Evolutionary conservation across 2,329 filamentous ascomycete species (phyloP).

Genomic region (Piedraia hortae): DNA sequence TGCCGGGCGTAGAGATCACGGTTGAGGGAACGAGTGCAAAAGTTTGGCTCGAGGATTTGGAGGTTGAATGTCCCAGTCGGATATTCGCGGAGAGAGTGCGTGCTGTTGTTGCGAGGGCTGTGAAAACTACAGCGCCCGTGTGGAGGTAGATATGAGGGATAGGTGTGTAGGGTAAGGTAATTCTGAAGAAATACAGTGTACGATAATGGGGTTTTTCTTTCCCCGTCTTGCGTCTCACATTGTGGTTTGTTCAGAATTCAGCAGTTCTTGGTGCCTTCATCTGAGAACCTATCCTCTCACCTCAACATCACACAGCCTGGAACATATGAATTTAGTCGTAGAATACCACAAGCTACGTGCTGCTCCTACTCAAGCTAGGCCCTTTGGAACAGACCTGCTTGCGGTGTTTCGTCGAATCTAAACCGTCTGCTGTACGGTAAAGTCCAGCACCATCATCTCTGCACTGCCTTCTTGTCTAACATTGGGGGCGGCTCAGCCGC

Average conservation of each 20-base stretch:
- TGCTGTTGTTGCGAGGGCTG: neutral
- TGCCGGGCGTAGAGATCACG: conserved; percentile 64
- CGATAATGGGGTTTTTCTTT: too few species aligned
- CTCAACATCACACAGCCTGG: neutral
- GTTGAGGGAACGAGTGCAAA: conserved; percentile 70
- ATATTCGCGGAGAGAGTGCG: conserved; percentile 21
- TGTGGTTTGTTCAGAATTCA: too few species aligned
- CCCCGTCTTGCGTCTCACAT: too few species aligned
- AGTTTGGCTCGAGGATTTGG: conserved; percentile 76
- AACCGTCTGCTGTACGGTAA: neutral
- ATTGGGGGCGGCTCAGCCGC: conserved; percentile 4
- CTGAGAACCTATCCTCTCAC: too few species aligned
- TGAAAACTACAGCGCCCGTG: neutral
- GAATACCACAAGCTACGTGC: neutral
- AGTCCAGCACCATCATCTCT: neutral
- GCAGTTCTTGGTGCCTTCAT: too few species aligned
- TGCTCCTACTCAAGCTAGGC: neutral
- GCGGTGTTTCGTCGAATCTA: neutral
- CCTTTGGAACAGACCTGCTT: neutral
- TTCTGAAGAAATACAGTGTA: too few species aligned
- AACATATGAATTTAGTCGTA: neutral
- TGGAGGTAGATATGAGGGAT: neutral
- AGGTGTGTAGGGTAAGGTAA: neutral
- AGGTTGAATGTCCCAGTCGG: conserved; percentile 56
- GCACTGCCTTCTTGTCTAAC: neutral